Percentiles rank a stretch among this genome's conserved stretches.
Conservation (phyloP, 202 grass and related monocot species). For the Carex sylvatica region DNA sequence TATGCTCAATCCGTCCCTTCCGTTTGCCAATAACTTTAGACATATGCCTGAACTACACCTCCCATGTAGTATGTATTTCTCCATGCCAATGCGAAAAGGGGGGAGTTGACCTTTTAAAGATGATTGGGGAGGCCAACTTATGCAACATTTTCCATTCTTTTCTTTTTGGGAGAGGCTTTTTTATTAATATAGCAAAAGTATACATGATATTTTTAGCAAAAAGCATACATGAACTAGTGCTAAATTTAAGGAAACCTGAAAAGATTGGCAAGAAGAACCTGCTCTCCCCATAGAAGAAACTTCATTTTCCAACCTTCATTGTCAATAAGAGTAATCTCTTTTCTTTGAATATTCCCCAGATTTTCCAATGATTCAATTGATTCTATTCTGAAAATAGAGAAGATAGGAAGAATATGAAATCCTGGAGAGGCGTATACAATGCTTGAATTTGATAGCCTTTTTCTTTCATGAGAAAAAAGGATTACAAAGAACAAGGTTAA, state of each 20-base stretch:
- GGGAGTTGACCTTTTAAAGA: not conserved
- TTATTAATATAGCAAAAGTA: not conserved
- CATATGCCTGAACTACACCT: not conserved
- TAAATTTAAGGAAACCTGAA: conserved; percentile 57
- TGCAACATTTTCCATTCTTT: not conserved
- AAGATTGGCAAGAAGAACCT: conserved; percentile 88
- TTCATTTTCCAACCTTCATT: conserved; percentile 62
- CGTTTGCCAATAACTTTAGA: not conserved
- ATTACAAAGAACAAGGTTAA: not conserved
- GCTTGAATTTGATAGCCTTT: not conserved
- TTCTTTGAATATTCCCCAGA: conserved; percentile 63
- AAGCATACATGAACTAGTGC: conserved; percentile 7
- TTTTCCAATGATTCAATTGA: conserved; percentile 67
- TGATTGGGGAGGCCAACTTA: not conserved
- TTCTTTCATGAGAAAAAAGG: not conserved
- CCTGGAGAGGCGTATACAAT: not conserved
- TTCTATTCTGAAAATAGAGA: conserved; percentile 65
- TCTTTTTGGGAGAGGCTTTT: not conserved
- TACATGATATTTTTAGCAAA: conserved; percentile 5
- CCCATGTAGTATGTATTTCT: not conserved
- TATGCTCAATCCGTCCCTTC: not conserved
- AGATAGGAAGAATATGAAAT: conserved; percentile 8
- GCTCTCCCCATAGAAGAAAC: conserved; percentile 96
- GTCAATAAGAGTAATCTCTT: conserved; percentile 66
- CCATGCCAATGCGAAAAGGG: not conserved